These are phyloP conservation scores for Rosa persica DNA, from an alignment of 306 rosid species.

Conservation along the genomic window DNA sequence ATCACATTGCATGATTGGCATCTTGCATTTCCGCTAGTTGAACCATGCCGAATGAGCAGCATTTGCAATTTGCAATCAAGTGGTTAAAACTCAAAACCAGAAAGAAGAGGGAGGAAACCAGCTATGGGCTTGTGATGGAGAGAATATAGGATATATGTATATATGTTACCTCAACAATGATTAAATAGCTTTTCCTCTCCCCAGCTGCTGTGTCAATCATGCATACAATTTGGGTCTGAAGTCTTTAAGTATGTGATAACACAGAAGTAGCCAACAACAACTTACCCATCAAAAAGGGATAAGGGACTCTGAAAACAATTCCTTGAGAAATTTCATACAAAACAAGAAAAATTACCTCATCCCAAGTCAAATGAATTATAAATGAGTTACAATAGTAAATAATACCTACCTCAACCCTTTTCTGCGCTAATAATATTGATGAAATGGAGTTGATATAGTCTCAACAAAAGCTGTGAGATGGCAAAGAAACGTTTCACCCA, in stretches of 20 bases:
- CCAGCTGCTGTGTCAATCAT: constrained; percentile 73
- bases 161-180: constrained; percentile 80
- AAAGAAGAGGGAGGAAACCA: not conserved
- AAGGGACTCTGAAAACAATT: constrained; percentile 42
- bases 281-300: constrained; percentile 34
- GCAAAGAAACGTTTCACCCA: constrained; percentile 70
- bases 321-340: constrained; percentile 43
- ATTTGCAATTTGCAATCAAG: constrained; percentile 38
- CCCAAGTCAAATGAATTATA: constrained; percentile 37
- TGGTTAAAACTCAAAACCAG: constrained; percentile 30
- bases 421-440: constrained; percentile 73
- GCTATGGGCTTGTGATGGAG: not conserved
- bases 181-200: constrained; percentile 51
- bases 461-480: constrained; percentile 91
- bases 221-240: constrained; percentile 58
- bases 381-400: constrained; percentile 50
- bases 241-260: constrained; percentile 42
- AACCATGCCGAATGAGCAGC: constrained; percentile 36
- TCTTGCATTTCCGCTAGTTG: constrained; percentile 39
- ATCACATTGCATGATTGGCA: constrained; percentile 25
- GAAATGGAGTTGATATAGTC: constrained; percentile 81
- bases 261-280: constrained; percentile 38
- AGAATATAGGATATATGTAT: constrained; percentile 33
- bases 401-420: constrained; percentile 94
- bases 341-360: constrained; percentile 29